These are phyloP conservation scores for Trifolium subterraneum DNA, from an alignment of 306 rosid genomes.

Conservation along the genomic window DNA sequence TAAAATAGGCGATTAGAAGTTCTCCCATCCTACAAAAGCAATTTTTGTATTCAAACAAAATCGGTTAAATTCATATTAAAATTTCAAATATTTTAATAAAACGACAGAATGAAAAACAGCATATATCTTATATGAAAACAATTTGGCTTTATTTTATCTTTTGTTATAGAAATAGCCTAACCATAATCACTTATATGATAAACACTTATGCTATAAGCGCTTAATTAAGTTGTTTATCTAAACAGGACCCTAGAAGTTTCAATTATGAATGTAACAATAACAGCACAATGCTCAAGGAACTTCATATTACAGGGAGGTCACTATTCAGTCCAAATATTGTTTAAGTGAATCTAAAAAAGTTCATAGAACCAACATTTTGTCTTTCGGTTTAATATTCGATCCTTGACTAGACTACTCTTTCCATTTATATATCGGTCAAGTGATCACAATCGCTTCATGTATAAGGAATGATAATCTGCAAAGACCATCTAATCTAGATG, in stretches of 20 bases:
- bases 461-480: neutral
- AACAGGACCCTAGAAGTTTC: conserved; percentile 6
- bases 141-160: too few relatives aligned
- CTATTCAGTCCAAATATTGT: neutral
- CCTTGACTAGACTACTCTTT: conserved; percentile 5
- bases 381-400: neutral
- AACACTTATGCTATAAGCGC: neutral
- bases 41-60: conserved; percentile 41
- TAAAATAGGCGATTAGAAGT: conserved; percentile 87
- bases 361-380: conserved; percentile 1
- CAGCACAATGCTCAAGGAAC: neutral
- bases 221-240: neutral
- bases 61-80: conserved; percentile 19
- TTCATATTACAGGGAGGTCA: neutral
- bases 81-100: neutral
- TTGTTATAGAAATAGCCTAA: neutral
- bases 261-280: conserved; percentile 1
- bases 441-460: conserved; percentile 27
- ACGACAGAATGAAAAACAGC: neutral
- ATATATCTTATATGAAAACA: too few relatives aligned
- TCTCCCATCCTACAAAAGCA: conserved; percentile 70
- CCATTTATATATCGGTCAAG: neutral
- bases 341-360: neutral
- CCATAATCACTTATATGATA: neutral
- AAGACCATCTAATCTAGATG: neutral